phyloP scores from a whole-genome alignment of 2,329 filamentous ascomycete genomes.

The Incumbomyces lentus region DNA sequence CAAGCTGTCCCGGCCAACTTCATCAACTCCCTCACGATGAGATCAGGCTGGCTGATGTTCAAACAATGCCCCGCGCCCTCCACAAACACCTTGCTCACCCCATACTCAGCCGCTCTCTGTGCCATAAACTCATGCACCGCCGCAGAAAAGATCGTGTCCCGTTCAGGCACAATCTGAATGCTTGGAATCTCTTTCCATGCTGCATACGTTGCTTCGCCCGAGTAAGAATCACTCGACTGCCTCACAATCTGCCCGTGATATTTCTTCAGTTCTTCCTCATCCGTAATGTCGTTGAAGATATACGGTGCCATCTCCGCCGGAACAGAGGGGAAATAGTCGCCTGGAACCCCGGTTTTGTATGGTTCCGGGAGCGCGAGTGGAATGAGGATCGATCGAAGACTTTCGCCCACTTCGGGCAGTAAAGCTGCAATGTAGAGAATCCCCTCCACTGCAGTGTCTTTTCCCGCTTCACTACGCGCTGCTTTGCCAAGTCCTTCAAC shows the following conservation, averaged over 20 bases:
- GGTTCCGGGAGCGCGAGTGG: background rate
- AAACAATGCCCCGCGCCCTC: constrained; percentile 3
- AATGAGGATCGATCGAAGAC: background rate
- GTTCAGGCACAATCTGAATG: background rate
- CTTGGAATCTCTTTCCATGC: background rate
- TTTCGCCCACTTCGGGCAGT: background rate
- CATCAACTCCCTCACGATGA: background rate
- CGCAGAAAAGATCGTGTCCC: background rate
- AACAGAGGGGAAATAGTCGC: background rate
- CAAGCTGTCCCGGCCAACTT: background rate
- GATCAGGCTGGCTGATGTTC: background rate
- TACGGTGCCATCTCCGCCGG: background rate
- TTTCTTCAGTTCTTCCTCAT: background rate
- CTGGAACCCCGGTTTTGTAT: background rate
- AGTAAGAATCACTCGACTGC: background rate
- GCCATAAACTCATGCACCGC: background rate
- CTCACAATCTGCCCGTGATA: background rate
- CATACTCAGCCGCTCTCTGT: background rate
- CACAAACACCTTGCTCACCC: background rate
- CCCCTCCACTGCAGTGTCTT: background rate
- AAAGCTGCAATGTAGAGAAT: background rate
- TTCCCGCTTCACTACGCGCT: background rate
- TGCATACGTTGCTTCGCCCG: background rate
- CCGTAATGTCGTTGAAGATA: constrained; percentile 1
- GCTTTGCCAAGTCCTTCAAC: constrained; percentile 14